These are phyloP conservation scores for Pseudoperonospora humuli DNA, from an alignment of 352 stramenopile genomes.

Conservation along the genomic window DNA sequence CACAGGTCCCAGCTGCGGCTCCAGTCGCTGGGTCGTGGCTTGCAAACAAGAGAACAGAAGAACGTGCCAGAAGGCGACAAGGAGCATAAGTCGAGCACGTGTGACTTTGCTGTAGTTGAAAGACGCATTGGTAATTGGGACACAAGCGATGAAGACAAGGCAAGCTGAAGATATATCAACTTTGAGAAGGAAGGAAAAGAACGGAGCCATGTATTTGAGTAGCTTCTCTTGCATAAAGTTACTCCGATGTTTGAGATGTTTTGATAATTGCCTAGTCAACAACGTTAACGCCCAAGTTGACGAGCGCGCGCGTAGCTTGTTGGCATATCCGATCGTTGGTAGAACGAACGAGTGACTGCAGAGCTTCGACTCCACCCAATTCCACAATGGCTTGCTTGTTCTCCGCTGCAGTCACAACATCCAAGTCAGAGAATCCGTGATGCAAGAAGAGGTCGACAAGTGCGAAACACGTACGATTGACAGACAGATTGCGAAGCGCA, in stretches of 20 bases:
- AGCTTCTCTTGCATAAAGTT: slow-evolving; percentile 5
- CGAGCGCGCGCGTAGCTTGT: slow-evolving; percentile 78
- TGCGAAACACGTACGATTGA: slow-evolving; percentile 89
- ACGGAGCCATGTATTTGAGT: slow-evolving; percentile 15
- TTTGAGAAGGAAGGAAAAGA: slow-evolving; percentile 10
- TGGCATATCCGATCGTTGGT: slow-evolving; percentile 86
- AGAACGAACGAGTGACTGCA: slow-evolving; percentile 72
- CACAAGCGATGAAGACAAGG: slow-evolving; percentile 5
- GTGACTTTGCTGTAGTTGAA: slow-evolving; percentile 1
- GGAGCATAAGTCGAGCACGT: slow-evolving; percentile 27
- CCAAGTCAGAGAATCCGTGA: background rate
- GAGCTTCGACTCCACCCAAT: slow-evolving; percentile 68
- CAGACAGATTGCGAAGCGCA: slow-evolving; percentile 90
- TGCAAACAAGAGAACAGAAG: slow-evolving; percentile 76
- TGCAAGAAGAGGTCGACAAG: too few relatives aligned
- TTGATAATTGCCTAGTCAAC: slow-evolving; percentile 36
- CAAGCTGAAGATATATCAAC: slow-evolving; percentile 17
- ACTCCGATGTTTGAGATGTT: background rate
- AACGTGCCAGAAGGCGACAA: slow-evolving; percentile 73
- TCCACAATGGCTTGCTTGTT: slow-evolving; percentile 88
- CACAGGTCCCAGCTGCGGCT: slow-evolving; percentile 39
- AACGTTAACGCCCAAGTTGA: slow-evolving; percentile 83
- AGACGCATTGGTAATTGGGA: background rate
- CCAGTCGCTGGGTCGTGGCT: slow-evolving; percentile 65
- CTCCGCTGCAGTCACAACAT: slow-evolving; percentile 36